Evolutionary conservation across 2,329 filamentous ascomycete genomes (phyloP).

Genomic region (Aspergillus proliferans): DNA sequence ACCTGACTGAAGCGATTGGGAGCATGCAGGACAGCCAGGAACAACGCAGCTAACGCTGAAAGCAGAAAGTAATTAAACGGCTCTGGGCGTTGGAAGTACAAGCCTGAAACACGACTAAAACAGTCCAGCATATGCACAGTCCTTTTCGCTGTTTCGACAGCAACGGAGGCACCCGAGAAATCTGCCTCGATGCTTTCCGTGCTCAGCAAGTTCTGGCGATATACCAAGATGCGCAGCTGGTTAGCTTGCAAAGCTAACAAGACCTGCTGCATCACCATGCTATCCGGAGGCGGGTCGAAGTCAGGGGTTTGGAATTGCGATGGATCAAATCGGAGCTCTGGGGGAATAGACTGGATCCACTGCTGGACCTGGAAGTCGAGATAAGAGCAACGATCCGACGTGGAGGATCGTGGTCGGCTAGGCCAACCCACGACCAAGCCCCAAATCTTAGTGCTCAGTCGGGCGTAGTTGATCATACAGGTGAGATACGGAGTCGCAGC

Average conservation of each 20-base stretch:
- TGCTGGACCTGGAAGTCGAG: slow-evolving; percentile 41
- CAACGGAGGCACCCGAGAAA: slow-evolving; percentile 30
- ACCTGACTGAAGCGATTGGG: slow-evolving; percentile 37
- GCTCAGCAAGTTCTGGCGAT: slow-evolving; percentile 39
- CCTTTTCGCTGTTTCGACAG: slow-evolving; percentile 36
- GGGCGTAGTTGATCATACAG: slow-evolving; percentile 45
- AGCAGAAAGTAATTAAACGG: slow-evolving; percentile 41
- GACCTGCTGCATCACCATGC: slow-evolving; percentile 38
- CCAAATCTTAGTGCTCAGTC: slow-evolving; percentile 45
- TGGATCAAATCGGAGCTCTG: slow-evolving; percentile 36
- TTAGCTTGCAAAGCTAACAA: slow-evolving; percentile 43
- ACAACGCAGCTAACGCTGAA: slow-evolving; percentile 35
- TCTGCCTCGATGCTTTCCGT: slow-evolving; percentile 32
- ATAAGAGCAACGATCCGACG: slow-evolving; percentile 35
- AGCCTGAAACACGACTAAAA: slow-evolving; percentile 30
- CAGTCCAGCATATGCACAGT: slow-evolving; percentile 34
- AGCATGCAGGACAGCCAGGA: slow-evolving; percentile 43
- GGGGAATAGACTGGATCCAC: slow-evolving; percentile 44
- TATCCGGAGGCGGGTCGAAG: slow-evolving; percentile 18
- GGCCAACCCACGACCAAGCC: slow-evolving; percentile 37
- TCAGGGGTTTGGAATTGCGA: slow-evolving; percentile 11
- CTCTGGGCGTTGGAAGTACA: slow-evolving; percentile 35
- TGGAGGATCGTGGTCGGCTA: slow-evolving; percentile 23
- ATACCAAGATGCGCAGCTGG: slow-evolving; percentile 41
- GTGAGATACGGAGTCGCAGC: slow-evolving; percentile 37